Percentiles rank a stretch among this genome's conserved stretches.
Conservation (phyloP, 768 basidiomycete species). For the Collybiopsis luxurians region DNA sequence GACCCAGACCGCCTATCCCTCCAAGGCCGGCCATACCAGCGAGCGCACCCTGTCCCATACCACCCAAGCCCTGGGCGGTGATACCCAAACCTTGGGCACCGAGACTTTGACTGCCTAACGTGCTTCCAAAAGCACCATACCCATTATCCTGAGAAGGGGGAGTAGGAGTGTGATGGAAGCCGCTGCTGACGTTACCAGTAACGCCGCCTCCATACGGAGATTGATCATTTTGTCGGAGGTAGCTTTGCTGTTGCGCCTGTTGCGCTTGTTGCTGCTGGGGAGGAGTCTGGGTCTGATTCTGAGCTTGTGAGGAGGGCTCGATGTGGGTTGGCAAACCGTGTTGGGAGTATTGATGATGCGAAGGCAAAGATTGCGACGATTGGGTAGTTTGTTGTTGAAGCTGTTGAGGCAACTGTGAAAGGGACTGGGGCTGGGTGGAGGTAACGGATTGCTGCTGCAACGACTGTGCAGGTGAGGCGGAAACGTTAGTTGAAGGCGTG, state of each 20-base stretch:
- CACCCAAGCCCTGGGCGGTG: not conserved
- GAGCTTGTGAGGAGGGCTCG: slow-evolving; percentile 48
- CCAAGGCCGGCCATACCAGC: slow-evolving; percentile 10
- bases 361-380: slow-evolving; percentile 26
- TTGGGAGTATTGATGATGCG: slow-evolving; percentile 59
- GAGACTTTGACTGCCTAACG: slow-evolving; percentile 21
- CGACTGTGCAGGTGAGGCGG: slow-evolving; percentile 20
- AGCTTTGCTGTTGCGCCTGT: slow-evolving; percentile 38
- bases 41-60: slow-evolving; percentile 1
- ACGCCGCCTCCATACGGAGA: not conserved
- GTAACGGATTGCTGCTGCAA: slow-evolving; percentile 14
- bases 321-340: slow-evolving; percentile 66
- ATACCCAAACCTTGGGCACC: slow-evolving; percentile 4
- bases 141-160: slow-evolving; percentile 71
- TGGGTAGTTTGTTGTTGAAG: slow-evolving; percentile 18
- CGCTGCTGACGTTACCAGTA: slow-evolving; percentile 32
- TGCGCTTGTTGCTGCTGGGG: slow-evolving; percentile 39
- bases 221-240: slow-evolving; percentile 58
- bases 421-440: slow-evolving; percentile 6
- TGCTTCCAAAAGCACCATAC: slow-evolving; percentile 66
- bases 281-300: slow-evolving; percentile 30
- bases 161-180: slow-evolving; percentile 76
- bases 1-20: slow-evolving; percentile 9
- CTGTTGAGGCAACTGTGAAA: slow-evolving; percentile 23
- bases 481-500: slow-evolving; percentile 17